Base-by-base conservation (phyloP, 768 basidiomycete species). In the Mycena filopes region DNA sequence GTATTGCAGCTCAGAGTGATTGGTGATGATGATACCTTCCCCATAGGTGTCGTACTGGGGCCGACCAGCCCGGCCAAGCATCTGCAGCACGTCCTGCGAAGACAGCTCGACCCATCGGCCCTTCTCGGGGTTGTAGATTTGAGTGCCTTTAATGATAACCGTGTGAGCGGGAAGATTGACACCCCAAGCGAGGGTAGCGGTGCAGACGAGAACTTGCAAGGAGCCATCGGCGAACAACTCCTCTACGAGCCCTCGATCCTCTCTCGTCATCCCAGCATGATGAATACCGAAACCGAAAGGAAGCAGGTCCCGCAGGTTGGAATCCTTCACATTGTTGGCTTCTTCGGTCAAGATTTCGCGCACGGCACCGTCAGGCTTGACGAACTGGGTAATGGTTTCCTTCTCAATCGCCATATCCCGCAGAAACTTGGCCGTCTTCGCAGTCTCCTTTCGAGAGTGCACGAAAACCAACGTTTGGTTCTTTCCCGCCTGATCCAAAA, bases 71-170 rank as follows among this genome's bases (percentile, higher is more conserved):
- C 96, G 91, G 50, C 98, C 98, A 3, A 99, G 89, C 98, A 99
- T 99, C 79, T 99, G 98, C 6, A 99, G 81, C 0, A 99, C 96
- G 74, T 99, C 98, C 77, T 99, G 98, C 1, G 91, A 89, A 1
- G 94, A 96, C 8, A 99, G 80, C 76, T 99, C 98, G 5, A 93
- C 92, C 98, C 98, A 99, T 5, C 93, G 89, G 21, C 98, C 98
- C 79, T 99, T 98, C 79, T 98, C 96, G 0, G 98, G 98, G 77
- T 98, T 98, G 80, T 99, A 99, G 66, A 99, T 96, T 79, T 99
- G 96, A 0, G 98, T 99, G n/a, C 98, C 98, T 76, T 99, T 99
- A 84, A 99, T 98, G 81, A 99, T 95, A 79, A 98, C 97, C 10
- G 95, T 92, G 69, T 99, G 98, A 1, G 96, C 97, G 4, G 98